A percentile compares a stretch with the other conserved stretches of the same genome.
Evolutionary conservation across 192 early-diverging fungal genomes (phyloP).

Genomic region (Gamsiella multidivaricata): DNA sequence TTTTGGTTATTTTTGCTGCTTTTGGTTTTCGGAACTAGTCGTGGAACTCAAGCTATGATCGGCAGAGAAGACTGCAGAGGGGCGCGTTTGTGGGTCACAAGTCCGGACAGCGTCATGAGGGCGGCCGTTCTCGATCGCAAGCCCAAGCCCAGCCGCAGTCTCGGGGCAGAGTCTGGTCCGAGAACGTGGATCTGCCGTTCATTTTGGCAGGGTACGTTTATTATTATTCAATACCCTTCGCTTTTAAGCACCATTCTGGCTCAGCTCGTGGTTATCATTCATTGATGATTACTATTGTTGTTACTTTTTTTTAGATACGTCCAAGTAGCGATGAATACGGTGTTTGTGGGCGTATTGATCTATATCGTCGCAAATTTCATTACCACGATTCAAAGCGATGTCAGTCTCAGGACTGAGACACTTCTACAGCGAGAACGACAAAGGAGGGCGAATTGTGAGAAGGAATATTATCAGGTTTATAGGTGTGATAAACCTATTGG

Average conservation of each 20-base stretch:
- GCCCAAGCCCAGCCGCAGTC: not conserved
- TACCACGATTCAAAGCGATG: constrained; percentile 77
- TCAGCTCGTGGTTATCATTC: too few relatives aligned
- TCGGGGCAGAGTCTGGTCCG: constrained; percentile 32
- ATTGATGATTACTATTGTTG: not conserved
- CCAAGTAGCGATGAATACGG: constrained; percentile 76
- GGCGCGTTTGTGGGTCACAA: not conserved
- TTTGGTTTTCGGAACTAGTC: not conserved
- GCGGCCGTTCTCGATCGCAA: not conserved
- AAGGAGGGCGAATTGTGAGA: constrained; percentile 71
- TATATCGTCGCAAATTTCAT: constrained; percentile 77
- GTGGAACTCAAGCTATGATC: not conserved
- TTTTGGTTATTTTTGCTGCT: not conserved
- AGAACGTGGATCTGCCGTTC: constrained; percentile 48
- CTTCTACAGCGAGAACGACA: constrained; percentile 62
- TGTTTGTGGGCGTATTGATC: constrained; percentile 67
- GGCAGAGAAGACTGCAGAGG: not conserved
- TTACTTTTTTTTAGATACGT: constrained; percentile 60
- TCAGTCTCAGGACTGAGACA: constrained; percentile 71
- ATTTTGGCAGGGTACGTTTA: constrained; percentile 36
- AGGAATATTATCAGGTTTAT: constrained; percentile 66
- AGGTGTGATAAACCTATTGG: constrained; percentile 65
- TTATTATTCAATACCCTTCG: not conserved
- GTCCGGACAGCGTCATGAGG: not conserved
- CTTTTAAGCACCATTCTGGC: too few relatives aligned